Base-by-base conservation (phyloP, 2,329 filamentous ascomycete genomes). In the Colletotrichum lini region DNA sequence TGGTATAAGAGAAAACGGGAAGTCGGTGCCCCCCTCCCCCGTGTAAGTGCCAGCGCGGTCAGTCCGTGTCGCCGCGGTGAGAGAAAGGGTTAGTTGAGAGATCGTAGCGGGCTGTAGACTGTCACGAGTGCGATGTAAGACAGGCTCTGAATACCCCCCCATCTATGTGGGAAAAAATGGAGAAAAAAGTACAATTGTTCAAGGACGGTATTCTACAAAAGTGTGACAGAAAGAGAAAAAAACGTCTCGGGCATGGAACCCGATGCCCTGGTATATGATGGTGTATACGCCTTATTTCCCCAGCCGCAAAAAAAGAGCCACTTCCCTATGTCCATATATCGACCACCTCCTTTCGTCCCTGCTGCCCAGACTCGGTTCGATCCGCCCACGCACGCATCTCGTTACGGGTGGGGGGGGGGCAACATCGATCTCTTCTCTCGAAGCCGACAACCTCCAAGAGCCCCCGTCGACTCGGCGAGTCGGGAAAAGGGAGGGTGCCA, bases 261-360 rank as follows among this genome's bases (percentile, higher is more conserved):
- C 44, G 38, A 59, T 61, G 56, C 64, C 56, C 59, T 50, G 68
- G 68, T 71, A 71, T 71, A 71, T 71, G 18, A 30, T 47, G 47
- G 44, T 30, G 47, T 62, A 44, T 63, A 45, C 67, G 67, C 57
- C 53, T 16, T 35, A 7, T 23, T 45, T 35, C 30, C 35, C 9
- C n/a, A 30, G 23, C 49, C 54, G 42, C 47, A 53, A 13, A 40
- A 54, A 40, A 53, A 13, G 26, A 54, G 21, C 26, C 42, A 26
- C 40, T 7, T 12, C 16, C 40, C 4, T 30, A 30, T 30, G 8
- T 13, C 15, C 4, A 12, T 13, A 8, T 16, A 49, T 23, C 13
- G 9, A 15, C 26, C 8, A 35, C 2, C 23, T 21, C 26, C 12
- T 18, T 3, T 30, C 9, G 30, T 30, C 30, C 16, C 44, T 23